Base-by-base conservation (phyloP, 1,139 yeast species). In the Lodderomyces jiufengensis region DNA sequence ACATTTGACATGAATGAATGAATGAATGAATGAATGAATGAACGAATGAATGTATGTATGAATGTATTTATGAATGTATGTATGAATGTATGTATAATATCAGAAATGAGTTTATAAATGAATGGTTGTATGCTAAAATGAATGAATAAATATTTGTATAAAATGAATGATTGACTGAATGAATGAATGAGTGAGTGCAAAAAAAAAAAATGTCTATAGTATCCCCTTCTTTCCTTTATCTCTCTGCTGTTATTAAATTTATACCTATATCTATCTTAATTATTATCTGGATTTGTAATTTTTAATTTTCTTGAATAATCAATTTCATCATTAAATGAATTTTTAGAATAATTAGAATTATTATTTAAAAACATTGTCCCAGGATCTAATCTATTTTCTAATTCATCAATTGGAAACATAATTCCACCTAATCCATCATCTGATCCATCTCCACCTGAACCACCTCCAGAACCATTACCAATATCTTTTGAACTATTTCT, bases 301-400 rank as follows among this genome's bases (percentile, higher is more conserved):
- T 82, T 70, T 40, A 85, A 63, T 44, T 79, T 72, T 40, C 95
- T 66, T 6, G 86, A 77, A 55, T 84, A 84, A 54, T 84, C 94
- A 40, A 70, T 65, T 44, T 84, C 83, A 54, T 85, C 95, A 27
- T 79, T 83, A 38, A 85, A 61, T n/a, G 85, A 75, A 44, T 76
- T 68, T 39, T 72, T 65, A 14, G 87, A 79, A 39, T 70, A 74
- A 49, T 74, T 76, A 14, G 87, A 78, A 39, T 70, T 76, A 40
- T 69, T 70, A 48, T 63, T 78, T 62, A 72, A 59, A 53, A 79
- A 78, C 70, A 82, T 70, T 32, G 78, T 76, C 25, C 69, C 66
- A 3, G 90, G 87, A 46, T 84, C 90, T 40, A 83, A 57, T 31
- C 88, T 65, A 44, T 79, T 79, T 52, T 84, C 94, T 34, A 81